Percentiles rank a stretch among this genome's conserved stretches.
phyloP scores from a whole-genome alignment of 75 land plant species.

The Selaginella moellendorffii region DNA sequence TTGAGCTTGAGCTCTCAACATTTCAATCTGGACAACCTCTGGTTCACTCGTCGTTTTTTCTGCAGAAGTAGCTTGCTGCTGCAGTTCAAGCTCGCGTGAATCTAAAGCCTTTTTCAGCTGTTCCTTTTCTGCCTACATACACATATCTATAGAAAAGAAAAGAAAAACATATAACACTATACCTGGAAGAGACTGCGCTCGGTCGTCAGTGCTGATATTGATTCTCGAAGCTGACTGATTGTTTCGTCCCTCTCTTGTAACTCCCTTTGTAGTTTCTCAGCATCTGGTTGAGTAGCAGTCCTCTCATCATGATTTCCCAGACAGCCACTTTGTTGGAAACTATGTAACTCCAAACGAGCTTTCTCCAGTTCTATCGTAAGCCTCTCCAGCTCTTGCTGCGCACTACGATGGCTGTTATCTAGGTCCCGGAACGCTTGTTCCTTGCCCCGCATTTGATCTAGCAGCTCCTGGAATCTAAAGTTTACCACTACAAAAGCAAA shows the following conservation, averaged over 20 bases:
- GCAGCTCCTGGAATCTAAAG: neutral
- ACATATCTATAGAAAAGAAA: neutral
- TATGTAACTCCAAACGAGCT: neutral
- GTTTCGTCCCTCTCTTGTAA: neutral
- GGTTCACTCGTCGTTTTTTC: neutral
- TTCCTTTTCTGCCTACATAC: conserved; percentile 9
- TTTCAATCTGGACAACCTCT: neutral
- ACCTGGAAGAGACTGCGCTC: neutral
- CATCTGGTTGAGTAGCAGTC: neutral
- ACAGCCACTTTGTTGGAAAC: neutral
- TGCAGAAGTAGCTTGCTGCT: neutral
- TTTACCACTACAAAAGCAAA: too few species aligned
- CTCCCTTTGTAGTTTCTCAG: neutral
- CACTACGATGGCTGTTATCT: neutral
- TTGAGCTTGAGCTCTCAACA: neutral
- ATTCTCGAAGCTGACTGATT: conserved; percentile 7
- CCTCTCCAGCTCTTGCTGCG: neutral
- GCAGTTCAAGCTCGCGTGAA: neutral
- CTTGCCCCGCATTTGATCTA: neutral
- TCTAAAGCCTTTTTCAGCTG: neutral
- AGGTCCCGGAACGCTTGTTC: neutral
- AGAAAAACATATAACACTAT: neutral
- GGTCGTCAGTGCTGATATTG: too few species aligned
- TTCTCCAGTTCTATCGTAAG: neutral
- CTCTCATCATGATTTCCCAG: neutral